Evolutionary conservation across 495 filamentous ascomycete species (phyloP).

Genomic region (Oidiodendron maius): DNA sequence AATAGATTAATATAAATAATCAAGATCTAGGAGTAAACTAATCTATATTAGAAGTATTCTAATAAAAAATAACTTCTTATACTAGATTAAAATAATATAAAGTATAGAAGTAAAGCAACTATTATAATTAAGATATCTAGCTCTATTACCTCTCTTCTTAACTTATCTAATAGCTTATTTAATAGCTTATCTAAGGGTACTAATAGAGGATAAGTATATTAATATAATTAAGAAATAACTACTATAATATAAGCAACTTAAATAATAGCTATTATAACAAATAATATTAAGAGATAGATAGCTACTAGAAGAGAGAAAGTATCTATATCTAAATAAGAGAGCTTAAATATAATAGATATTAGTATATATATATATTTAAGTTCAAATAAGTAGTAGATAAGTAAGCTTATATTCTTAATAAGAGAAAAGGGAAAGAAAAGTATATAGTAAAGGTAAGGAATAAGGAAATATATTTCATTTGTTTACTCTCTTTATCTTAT

Average conservation of each 20-base stretch:
- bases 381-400: conserved; percentile 2
- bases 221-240: too few relatives aligned
- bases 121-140: not conserved
- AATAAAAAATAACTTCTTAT: conserved; percentile 1
- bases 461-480: too few relatives aligned
- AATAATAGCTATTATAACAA: conserved; percentile 4
- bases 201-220: too few relatives aligned
- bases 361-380: not conserved
- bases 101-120: conserved; percentile 1
- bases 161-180: too few relatives aligned
- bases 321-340: conserved; percentile 2
- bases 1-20: conserved; percentile 2
- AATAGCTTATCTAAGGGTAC: too few relatives aligned
- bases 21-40: not conserved
- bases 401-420: conserved; percentile 1
- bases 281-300: not conserved
- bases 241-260: not conserved
- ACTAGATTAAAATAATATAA: not conserved
- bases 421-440: conserved; percentile 1
- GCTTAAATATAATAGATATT: not conserved
- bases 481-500: too few relatives aligned
- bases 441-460: not conserved
- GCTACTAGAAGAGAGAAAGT: not conserved
- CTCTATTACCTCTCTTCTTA: conserved; percentile 2
- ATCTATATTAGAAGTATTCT: conserved; percentile 3